Evolutionary conservation across 257 asterid species (phyloP).

Genomic region (Anisodus acutangulus): DNA sequence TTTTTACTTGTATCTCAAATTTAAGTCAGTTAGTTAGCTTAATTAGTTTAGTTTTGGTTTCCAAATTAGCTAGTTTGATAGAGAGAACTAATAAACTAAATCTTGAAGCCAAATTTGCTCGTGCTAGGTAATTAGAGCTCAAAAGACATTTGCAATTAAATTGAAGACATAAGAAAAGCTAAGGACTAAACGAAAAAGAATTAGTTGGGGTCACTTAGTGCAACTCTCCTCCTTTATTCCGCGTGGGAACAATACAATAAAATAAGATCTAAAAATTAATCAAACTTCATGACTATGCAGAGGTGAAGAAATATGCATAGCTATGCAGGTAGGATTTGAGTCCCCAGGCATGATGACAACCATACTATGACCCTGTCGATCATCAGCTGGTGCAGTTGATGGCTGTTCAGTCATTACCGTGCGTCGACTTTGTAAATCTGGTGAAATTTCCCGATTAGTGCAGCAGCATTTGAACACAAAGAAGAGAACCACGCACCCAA

Average conservation of each 20-base stretch:
- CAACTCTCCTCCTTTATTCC: neutral
- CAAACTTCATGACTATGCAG: conserved; percentile 15
- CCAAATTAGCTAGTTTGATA: neutral
- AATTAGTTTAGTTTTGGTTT: neutral
- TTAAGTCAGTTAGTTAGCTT: neutral
- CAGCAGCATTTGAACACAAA: conserved; percentile 29
- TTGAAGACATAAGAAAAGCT: no score
- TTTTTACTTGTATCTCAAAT: neutral
- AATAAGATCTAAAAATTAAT: neutral
- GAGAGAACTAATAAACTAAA: neutral
- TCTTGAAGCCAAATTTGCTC: neutral
- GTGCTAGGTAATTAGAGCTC: no score
- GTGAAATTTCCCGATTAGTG: neutral
- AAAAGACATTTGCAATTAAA: neutral
- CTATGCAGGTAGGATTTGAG: conserved; percentile 30
- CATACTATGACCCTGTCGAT: conserved; percentile 16
- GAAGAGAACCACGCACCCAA: conserved; percentile 2
- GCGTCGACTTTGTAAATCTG: neutral
- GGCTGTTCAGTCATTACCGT: conserved; percentile 28
- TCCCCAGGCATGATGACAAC: conserved; percentile 41
- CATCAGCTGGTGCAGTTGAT: neutral
- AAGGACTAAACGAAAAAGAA: no score
- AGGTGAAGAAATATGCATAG: conserved; percentile 32
- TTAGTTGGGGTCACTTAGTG: no score
- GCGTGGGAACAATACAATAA: neutral